Conservation (phyloP, 2,329 filamentous ascomycete genomes). For the Botrytis porri region DNA sequence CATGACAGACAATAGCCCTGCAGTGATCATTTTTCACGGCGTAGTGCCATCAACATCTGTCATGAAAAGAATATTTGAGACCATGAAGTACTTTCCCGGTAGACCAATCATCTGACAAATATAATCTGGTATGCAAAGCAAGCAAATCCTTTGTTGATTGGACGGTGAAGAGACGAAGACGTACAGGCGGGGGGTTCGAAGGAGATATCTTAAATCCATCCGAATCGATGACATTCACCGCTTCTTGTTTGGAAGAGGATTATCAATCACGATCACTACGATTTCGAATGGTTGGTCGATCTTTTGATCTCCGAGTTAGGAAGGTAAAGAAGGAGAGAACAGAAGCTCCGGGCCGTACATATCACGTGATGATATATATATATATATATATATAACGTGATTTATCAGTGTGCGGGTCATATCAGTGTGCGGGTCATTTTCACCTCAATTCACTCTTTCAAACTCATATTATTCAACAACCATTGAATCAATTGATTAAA, state of each 20-base stretch:
- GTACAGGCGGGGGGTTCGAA: neutral
- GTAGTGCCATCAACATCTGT: neutral
- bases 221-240: neutral
- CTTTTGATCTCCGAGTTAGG: neutral
- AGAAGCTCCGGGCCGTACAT: too few species aligned
- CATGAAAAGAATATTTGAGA: neutral
- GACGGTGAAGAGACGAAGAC: neutral
- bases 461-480: too few species aligned
- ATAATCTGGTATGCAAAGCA: neutral
- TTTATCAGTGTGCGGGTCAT: too few species aligned
- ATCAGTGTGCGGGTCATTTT: too few species aligned
- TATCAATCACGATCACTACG: neutral
- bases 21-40: neutral
- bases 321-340: neutral
- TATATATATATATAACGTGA: too few species aligned
- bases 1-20: neutral
- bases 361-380: neutral
- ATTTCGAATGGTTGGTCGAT: neutral
- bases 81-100: neutral
- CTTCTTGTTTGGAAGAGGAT: neutral
- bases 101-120: neutral
- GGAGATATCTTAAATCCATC: conserved; percentile 9
- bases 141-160: neutral
- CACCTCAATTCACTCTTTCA: too few species aligned
- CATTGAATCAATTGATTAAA: too few species aligned